Evolutionary conservation across 2,329 filamentous ascomycete genomes (phyloP).

Genomic region (Acarospora socialis): DNA sequence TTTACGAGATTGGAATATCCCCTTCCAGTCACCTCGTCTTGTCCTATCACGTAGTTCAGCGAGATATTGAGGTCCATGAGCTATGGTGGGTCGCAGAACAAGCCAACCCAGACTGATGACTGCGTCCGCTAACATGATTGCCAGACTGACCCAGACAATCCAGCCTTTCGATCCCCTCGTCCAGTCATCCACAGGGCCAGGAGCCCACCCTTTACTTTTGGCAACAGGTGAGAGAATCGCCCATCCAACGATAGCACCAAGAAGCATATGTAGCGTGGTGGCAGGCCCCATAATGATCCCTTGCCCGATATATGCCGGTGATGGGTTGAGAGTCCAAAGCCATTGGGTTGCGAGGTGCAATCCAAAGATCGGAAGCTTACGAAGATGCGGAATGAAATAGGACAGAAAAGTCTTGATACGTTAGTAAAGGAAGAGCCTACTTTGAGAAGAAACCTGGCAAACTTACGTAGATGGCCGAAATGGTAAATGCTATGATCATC

Average conservation of each 20-base stretch:
- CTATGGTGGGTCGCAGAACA: slow-evolving; percentile 47
- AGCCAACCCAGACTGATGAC: slow-evolving; percentile 77
- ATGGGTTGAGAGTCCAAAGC: slow-evolving; percentile 95
- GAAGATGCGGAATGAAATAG: slow-evolving; percentile 77
- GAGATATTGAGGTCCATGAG: slow-evolving; percentile 27
- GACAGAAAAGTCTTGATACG: slow-evolving; percentile 58
- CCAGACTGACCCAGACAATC: slow-evolving; percentile 94
- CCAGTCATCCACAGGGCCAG: slow-evolving; percentile 77
- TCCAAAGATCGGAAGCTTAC: slow-evolving; percentile 79
- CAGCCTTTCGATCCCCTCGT: slow-evolving; percentile 88
- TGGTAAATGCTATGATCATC: slow-evolving; percentile 43
- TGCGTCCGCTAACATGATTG: slow-evolving; percentile 93
- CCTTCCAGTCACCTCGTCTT: slow-evolving; percentile 1
- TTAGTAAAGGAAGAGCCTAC: slow-evolving; percentile 11
- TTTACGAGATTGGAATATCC: slow-evolving; percentile 1
- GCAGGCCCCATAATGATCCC: slow-evolving; percentile 97
- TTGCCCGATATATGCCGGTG: slow-evolving; percentile 91
- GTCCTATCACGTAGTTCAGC: slow-evolving; percentile 17
- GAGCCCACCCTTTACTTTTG: slow-evolving; percentile 76
- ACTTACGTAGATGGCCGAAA: slow-evolving; percentile 41
- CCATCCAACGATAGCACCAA: slow-evolving; percentile 84
- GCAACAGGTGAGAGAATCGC: slow-evolving; percentile 78
- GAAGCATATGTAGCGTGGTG: slow-evolving; percentile 88
- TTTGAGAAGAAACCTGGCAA: slow-evolving; percentile 7
- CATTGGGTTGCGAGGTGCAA: slow-evolving; percentile 57